Evolutionary conservation across 768 basidiomycete species (phyloP).

Genomic region (Coprinopsis sp.): DNA sequence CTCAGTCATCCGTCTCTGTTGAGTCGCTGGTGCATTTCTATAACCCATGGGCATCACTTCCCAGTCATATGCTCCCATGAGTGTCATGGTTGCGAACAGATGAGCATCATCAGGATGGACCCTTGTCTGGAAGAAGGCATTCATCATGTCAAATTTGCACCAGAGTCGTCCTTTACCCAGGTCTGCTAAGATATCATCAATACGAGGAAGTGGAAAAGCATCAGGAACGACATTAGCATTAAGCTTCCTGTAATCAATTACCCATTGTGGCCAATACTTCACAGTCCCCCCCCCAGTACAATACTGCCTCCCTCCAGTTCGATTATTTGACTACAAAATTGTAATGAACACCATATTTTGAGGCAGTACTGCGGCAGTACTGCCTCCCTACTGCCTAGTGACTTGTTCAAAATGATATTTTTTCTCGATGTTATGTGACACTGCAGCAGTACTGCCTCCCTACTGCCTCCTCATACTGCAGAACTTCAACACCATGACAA

Average conservation of each 20-base stretch:
- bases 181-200: constrained; percentile 31
- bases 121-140: constrained; percentile 21
- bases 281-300: no score
- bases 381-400: no score
- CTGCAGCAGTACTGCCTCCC: no score
- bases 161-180: constrained; percentile 31
- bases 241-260: constrained; percentile 29
- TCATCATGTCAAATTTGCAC: constrained; percentile 21
- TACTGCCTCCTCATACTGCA: no score
- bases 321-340: no score
- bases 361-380: no score
- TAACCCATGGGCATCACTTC: constrained; percentile 34
- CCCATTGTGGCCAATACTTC: no score
- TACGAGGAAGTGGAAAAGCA: constrained; percentile 22
- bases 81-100: constrained; percentile 33
- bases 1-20: constrained; percentile 22
- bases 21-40: constrained; percentile 22
- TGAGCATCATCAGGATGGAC: constrained; percentile 20
- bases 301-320: no score
- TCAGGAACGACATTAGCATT: constrained; percentile 28
- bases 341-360: no score
- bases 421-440: no score
- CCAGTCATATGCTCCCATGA: constrained; percentile 37
- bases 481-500: no score
- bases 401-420: no score